Evolutionary conservation across 1,139 yeast genomes (phyloP), one percentile per base, ranked within the genome.

Genomic region (Kodamaea sp.): DNA sequence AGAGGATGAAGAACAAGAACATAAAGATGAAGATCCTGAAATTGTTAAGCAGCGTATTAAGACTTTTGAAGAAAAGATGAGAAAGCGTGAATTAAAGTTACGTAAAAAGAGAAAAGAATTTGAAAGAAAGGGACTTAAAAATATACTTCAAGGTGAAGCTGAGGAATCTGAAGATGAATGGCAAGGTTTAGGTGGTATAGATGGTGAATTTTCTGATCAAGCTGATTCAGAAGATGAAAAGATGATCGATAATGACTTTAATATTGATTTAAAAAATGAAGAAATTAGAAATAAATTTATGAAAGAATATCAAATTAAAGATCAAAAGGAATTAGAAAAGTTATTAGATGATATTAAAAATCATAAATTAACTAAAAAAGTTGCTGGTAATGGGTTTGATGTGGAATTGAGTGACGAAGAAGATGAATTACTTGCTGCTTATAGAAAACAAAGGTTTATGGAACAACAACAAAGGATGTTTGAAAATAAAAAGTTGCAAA

Each of bases 161-260:
- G 94, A 81, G 49, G 97, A 92, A 66, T 87, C 96, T 31, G 97
- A 92, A 47, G 97, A 90, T 67, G 97, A 90, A 65, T 90, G 95
- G 90, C 81, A 81, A 36, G 96, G 96, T 2, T 57, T 86, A 40
- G 97, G 96, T 40, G 96, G 96, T 43, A 71, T 59, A 8, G 94
- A 86, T 50, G 87, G 82, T 5, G 96, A 88, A 45, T 54, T 62
- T 4, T 76, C 80, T 4, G 88, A 81, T 45, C 31, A 67, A 26
- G 87, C 81, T 37, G 77, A 84, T 52, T 80, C 89, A 25, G 95
- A 86, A 47, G 84, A 88, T 55, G 95, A 84, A 57, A 75, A 68
- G 43, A 81, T 88, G 81, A 81, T 89, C 41, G 96, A 89, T 59
- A 90, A 87, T 63, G 68, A 74, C 35, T 70, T 81, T 34, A 75